A percentile compares a stretch with the other conserved stretches of the same genome.
These are phyloP conservation scores for Kodamaea nitidulidarum DNA, from an alignment of 805 yeast species.

Conservation along the genomic window DNA sequence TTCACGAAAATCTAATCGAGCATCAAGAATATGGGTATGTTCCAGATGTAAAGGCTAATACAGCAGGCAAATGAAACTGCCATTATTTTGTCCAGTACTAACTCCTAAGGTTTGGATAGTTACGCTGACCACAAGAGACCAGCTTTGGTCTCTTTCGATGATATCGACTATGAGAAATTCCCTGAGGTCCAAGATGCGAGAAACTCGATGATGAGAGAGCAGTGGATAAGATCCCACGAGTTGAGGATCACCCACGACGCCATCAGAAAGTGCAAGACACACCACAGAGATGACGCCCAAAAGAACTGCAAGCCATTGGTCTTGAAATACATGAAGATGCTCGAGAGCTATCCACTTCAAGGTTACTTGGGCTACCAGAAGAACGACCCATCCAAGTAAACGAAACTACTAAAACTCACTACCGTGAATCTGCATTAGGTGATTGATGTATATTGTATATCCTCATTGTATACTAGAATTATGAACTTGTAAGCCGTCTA, in stretches of 20 bases:
- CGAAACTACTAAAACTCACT: neutral
- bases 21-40: constrained; percentile 6
- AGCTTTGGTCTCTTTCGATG: constrained; percentile 77
- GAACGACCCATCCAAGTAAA: constrained; percentile 74
- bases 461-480: constrained; percentile 8
- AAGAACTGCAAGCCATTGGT: constrained; percentile 81
- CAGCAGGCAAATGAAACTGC: too few species aligned
- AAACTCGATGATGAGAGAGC: constrained; percentile 72
- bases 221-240: constrained; percentile 67
- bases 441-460: constrained; percentile 3
- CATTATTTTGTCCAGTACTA: too few species aligned
- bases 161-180: constrained; percentile 68
- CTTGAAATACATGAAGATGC: constrained; percentile 71
- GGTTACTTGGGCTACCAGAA: constrained; percentile 86
- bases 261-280: constrained; percentile 70
- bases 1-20: constrained; percentile 9
- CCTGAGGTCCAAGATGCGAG: constrained; percentile 68
- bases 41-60: neutral
- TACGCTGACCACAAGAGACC: constrained; percentile 50
- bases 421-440: constrained; percentile 5
- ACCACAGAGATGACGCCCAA: constrained; percentile 43
- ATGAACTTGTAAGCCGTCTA: neutral
- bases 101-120: constrained; percentile 25
- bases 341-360: constrained; percentile 61
- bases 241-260: constrained; percentile 69